phyloP scores from a whole-genome alignment of 371 early-diverging fungal genomes.

The Mortierella sp. region DNA sequence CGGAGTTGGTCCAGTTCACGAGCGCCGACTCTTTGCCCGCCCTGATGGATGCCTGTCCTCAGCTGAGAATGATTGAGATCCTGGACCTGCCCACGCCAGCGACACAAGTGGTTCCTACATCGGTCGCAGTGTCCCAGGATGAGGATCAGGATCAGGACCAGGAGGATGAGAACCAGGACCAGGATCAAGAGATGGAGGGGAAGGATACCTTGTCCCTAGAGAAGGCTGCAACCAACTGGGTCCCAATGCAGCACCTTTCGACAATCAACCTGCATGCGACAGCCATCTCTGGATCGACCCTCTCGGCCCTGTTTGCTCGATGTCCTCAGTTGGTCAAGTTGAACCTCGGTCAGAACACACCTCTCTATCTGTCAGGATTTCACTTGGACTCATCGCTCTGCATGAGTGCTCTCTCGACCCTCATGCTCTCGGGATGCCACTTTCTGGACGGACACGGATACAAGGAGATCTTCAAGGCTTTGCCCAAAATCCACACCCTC shows the following conservation, averaged over 20 bases:
- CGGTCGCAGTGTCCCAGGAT: background rate
- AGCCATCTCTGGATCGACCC: conserved; percentile 37
- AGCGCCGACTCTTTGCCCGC: conserved; percentile 28
- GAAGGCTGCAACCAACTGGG: background rate
- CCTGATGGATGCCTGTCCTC: conserved; percentile 39
- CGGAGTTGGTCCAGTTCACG: conserved; percentile 35
- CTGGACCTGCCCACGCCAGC: conserved; percentile 10
- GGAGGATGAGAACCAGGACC: no score
- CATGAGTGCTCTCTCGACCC: conserved; percentile 16
- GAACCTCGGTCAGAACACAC: conserved; percentile 29
- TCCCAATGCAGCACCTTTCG: conserved; percentile 35
- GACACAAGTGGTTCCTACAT: background rate
- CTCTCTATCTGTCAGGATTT: conserved; percentile 41
- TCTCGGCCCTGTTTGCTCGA: conserved; percentile 28
- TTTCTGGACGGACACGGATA: conserved; percentile 53
- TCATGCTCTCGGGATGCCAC: conserved; percentile 32
- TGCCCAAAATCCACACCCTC: conserved; percentile 18
- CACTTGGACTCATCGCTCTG: conserved; percentile 16
- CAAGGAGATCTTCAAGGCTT: conserved; percentile 47
- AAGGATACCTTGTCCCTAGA: no score
- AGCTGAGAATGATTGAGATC: conserved; percentile 32
- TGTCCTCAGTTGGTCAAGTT: conserved; percentile 37
- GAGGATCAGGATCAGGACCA: background rate
- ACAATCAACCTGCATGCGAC: conserved; percentile 40
- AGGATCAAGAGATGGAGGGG: no score